Evolutionary conservation across 345 rosid species (phyloP).

Genomic region (Angophora floribunda): DNA sequence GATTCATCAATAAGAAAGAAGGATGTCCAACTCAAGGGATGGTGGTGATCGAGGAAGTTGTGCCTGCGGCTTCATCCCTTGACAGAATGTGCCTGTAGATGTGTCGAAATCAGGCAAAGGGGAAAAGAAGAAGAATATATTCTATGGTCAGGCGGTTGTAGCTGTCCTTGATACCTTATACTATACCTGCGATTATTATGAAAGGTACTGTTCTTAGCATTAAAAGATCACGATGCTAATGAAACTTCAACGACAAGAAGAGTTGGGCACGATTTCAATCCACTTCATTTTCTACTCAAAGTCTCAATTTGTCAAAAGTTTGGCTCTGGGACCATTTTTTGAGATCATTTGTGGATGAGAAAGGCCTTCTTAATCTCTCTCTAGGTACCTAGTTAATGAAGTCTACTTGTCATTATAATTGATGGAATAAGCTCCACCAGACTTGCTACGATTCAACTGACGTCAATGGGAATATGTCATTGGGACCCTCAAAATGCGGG

Average conservation of each 20-base stretch:
- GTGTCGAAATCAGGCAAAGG: neutral
- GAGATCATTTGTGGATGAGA: neutral
- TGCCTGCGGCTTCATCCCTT: neutral
- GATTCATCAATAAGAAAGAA: neutral
- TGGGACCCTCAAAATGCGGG: neutral
- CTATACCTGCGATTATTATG: neutral
- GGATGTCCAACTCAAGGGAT: neutral
- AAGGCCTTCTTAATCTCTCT: neutral
- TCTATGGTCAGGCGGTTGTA: neutral
- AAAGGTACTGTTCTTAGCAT: neutral
- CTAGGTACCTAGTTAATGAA: neutral
- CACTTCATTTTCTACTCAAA: neutral
- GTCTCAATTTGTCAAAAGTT: neutral
- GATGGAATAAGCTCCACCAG: neutral
- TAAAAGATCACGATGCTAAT: neutral
- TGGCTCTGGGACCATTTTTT: neutral
- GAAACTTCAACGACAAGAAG: neutral
- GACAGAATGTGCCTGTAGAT: neutral
- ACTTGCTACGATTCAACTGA: neutral
- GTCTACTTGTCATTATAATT: neutral
- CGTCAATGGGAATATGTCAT: neutral
- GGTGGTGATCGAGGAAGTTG: neutral
- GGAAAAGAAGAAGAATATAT: neutral
- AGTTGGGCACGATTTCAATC: neutral
- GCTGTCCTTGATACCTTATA: neutral